Evolutionary conservation across 129 eudicot genomes (phyloP), one percentile per base, ranked within the genome.

Genomic region (Artemisia tridentata): DNA sequence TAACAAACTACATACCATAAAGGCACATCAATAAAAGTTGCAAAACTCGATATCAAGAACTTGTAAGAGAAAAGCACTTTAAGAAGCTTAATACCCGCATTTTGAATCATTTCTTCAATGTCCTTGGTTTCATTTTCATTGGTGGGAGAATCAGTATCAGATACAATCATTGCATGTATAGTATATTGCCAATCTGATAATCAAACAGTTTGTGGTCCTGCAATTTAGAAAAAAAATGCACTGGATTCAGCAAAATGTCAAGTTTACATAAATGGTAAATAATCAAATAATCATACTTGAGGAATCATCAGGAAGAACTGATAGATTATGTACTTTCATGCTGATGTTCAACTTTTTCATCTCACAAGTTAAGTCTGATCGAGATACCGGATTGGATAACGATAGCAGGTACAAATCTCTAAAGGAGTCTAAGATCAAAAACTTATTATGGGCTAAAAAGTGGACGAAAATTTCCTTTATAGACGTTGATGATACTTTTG

Each of bases 151-250:
- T n/a, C n/a, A n/a, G n/a, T n/a, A n/a, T n/a, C n/a, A n/a, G n/a
- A n/a, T n/a, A n/a, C n/a, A n/a, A n/a, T n/a, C n/a, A n/a, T n/a
- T n/a, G n/a, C n/a, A 73, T 88, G 95, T 63, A 92, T 78, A 48
- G 95, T 84, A 79, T 88, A 54, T 17, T 78, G 67, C 56, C 96
- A 96, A 82, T 91, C 98, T 41, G 98, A 86, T 63, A 91, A 73
- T 96, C 98, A 91, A 69, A 88, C 83, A 59, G 75, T 84, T 65
- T 81, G 87, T 61, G 85, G 58, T 76, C 84, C 98, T 92, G 86
- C 71, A 84, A 63, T 14, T 62, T 53, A 75, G 72, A 61, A 59
- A 74, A 29, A 20, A 9, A 63, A 29, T 10, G 20, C 13, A 72
- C 46, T 27, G 83, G 77, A 63, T 53, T 57, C 43, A 58, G 20